Evolutionary conservation across 371 early-diverging fungal genomes (phyloP), one percentile per base, ranked within the genome.

Genomic region (Chytridium lagenaria): DNA sequence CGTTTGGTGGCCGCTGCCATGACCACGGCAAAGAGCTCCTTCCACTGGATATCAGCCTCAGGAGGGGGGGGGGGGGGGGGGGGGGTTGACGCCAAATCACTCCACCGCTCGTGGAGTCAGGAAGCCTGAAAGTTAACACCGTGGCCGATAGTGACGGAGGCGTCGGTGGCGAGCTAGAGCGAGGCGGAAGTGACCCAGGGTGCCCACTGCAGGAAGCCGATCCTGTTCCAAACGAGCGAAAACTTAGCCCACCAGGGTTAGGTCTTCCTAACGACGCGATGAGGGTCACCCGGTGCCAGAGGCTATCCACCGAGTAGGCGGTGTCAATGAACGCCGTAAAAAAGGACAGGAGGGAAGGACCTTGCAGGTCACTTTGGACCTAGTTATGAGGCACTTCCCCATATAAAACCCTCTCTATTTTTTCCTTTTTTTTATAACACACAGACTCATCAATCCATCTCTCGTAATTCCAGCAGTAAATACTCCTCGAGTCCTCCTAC

Each of bases 181-280:
- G 59, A 59, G 2, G 59, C 26, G 61, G 33, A 19, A 1, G 44
- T 19, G 5, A 33, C 1, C 61, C 61, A 61, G n/a, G 0, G 55
- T 15, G 2, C 19, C 70, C 61, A 59, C 1, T 28, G 5, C 23
- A 70, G 15, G 19, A 70, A 23, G 33, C 33, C 15, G 30, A 59
- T 26, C 22, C 70, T 61, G 7, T 70, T 70, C 70, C 70, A 70
- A 38, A 3, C 15, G 1, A 23, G 59, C n/a, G 61, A 26, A 61
- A 59, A 70, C 5, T 33, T 16, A 10, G 61, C 61, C 70, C n/a
- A 70, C 70, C 70, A 70, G 26, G 59, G 38, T 0, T 59, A 61
- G 49, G 59, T 61, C 55, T 59, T 61, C 37, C 55, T 7, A 69
- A 22, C 19, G 23, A 36, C 23, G 67, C 38, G 50, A n/a, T n/a